A percentile compares a stretch with the other conserved stretches of the same genome.
These are phyloP conservation scores for Lentinula novae-zelandiae DNA, from an alignment of 1,284 basidiomycete genomes.

Conservation along the genomic window DNA sequence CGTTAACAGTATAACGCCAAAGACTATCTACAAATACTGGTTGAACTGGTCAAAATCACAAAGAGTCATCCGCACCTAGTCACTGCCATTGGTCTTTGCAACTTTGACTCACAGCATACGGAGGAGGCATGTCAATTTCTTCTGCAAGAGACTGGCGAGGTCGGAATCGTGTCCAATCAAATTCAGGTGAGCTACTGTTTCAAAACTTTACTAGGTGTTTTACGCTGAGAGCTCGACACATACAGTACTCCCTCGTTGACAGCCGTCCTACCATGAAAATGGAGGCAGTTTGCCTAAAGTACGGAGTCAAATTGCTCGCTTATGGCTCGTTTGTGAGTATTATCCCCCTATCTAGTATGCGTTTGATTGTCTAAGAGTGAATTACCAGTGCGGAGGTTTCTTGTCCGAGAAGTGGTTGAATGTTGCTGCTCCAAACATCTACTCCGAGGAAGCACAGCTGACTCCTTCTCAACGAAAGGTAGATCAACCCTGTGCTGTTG, in stretches of 20 bases:
- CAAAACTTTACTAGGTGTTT: background rate
- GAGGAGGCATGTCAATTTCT: conserved; percentile 55
- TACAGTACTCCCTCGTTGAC: conserved; percentile 53
- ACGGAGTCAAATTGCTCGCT: conserved; percentile 54
- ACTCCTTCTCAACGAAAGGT: conserved; percentile 65
- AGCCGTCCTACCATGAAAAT: conserved; percentile 54
- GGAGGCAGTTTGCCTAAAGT: conserved; percentile 51
- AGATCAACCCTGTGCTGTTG: background rate
- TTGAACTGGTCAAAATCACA: conserved; percentile 40
- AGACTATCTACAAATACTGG: conserved; percentile 51
- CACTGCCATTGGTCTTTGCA: conserved; percentile 54
- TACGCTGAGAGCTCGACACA: background rate
- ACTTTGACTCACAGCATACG: conserved; percentile 52
- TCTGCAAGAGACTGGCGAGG: conserved; percentile 31
- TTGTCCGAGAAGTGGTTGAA: conserved; percentile 55
- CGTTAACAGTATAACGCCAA: conserved; percentile 46
- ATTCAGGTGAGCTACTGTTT: conserved; percentile 43
- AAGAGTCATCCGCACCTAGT: conserved; percentile 34
- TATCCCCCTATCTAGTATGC: background rate
- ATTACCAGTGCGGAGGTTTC: conserved; percentile 55
- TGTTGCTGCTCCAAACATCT: conserved; percentile 49
- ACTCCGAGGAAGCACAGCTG: conserved; percentile 34
- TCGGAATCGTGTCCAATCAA: conserved; percentile 60
- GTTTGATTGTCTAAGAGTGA: background rate
- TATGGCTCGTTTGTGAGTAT: conserved; percentile 54